Evolutionary conservation across 139 green algal species (phyloP).

Genomic region (Marvania coccoides): DNA sequence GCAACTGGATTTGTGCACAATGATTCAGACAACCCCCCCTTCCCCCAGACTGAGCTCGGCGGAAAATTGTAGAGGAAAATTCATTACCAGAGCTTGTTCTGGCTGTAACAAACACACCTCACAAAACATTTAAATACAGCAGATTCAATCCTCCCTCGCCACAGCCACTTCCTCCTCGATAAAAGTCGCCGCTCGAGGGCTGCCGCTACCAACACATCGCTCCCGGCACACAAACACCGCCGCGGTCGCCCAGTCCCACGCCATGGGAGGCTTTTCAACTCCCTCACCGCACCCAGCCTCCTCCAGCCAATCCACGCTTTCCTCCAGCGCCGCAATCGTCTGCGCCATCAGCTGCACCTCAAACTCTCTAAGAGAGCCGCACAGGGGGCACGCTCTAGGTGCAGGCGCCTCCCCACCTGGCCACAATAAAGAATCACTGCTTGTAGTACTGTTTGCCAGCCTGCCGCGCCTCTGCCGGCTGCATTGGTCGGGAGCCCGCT

Average conservation of each 20-base stretch:
- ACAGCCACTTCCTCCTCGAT: conserved; percentile 35
- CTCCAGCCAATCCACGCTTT: conserved; percentile 37
- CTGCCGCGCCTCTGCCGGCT: conserved; percentile 29
- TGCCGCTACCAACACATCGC: conserved; percentile 5
- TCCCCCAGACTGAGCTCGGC: no score
- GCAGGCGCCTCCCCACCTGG: conserved; percentile 3
- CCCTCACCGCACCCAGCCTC: neutral
- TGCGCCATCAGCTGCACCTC: conserved; percentile 65
- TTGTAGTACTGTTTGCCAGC: neutral
- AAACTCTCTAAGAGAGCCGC: conserved; percentile 32
- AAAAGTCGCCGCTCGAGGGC: neutral
- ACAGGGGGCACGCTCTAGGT: conserved; percentile 24
- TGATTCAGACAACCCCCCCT: no score
- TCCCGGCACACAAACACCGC: conserved; percentile 42
- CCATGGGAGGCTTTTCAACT: conserved; percentile 25
- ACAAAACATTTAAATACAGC: no score
- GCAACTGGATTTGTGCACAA: no score
- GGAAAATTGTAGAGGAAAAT: no score
- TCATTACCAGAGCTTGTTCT: no score
- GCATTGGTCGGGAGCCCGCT: conserved; percentile 51
- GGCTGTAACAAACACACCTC: no score
- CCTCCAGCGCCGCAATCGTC: conserved; percentile 41
- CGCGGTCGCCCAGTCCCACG: conserved; percentile 57
- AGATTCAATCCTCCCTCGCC: conserved; percentile 31
- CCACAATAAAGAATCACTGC: conserved; percentile 32